Evolutionary conservation across 176 grass and related monocot genomes (phyloP).

Genomic region (Saccharum officinarum): DNA sequence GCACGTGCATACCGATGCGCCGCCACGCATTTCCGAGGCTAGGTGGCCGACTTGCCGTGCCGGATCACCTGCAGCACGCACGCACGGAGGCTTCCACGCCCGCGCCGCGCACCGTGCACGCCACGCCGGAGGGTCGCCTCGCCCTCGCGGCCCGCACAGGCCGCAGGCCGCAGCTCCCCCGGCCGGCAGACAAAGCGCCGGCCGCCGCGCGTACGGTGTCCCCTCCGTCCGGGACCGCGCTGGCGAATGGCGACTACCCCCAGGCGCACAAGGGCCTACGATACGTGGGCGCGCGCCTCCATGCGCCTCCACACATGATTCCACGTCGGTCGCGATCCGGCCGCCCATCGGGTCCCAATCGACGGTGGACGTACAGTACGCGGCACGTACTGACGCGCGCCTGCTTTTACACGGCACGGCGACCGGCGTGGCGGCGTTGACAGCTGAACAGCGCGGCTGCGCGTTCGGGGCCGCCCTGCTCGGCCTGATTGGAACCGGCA

Average conservation of each 20-base stretch:
- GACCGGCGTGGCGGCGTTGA: not conserved
- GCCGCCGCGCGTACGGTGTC: constrained; percentile 43
- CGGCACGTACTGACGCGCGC: not conserved
- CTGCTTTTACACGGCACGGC: not conserved
- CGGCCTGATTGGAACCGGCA: constrained; percentile 19
- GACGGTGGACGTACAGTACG: not conserved
- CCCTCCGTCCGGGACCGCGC: constrained; percentile 30
- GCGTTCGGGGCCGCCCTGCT: not conserved
- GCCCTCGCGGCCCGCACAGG: not conserved
- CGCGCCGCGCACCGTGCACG: constrained; percentile 32
- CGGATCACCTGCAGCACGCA: not conserved
- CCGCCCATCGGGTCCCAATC: not conserved
- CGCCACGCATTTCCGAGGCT: not conserved
- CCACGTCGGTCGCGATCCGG: not conserved
- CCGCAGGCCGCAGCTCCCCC: not conserved
- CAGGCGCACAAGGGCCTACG: not conserved
- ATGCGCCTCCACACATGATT: not conserved
- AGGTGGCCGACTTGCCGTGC: not conserved
- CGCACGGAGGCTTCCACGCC: not conserved
- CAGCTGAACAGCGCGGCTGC: not conserved
- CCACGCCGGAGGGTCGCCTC: constrained; percentile 17
- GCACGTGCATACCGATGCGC: not conserved
- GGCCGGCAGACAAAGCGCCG: constrained; percentile 24
- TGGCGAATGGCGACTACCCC: not conserved
- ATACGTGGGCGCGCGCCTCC: not conserved